phyloP scores from a whole-genome alignment of 306 rosid species.

The Rosa persica region DNA sequence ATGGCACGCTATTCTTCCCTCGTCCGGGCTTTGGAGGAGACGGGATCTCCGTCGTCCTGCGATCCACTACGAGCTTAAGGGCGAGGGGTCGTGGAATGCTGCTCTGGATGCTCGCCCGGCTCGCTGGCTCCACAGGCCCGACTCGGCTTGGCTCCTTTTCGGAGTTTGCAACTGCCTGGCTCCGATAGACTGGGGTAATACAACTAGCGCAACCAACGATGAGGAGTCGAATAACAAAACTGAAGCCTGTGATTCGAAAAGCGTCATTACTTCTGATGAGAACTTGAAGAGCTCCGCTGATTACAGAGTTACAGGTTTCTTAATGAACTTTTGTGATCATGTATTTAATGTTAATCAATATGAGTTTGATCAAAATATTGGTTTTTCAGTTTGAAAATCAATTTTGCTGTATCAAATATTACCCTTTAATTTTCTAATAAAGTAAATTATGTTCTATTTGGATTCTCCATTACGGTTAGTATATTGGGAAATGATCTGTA shows the following conservation, averaged over 20 bases:
- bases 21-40: slow-evolving; percentile 23
- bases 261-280: neutral
- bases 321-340: neutral
- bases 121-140: slow-evolving; percentile 85
- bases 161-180: slow-evolving; percentile 84
- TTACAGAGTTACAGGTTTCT: slow-evolving; percentile 72
- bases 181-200: slow-evolving; percentile 37
- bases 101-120: slow-evolving; percentile 93
- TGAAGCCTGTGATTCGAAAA: slow-evolving; percentile 17
- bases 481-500: neutral
- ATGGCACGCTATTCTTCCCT: slow-evolving; percentile 85
- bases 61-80: slow-evolving; percentile 52
- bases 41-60: slow-evolving; percentile 34
- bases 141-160: slow-evolving; percentile 87
- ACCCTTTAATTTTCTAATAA: neutral
- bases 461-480: neutral
- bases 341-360: neutral
- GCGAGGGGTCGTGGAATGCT: slow-evolving; percentile 95
- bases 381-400: neutral
- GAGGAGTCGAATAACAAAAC: slow-evolving; percentile 15
- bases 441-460: neutral
- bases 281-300: slow-evolving; percentile 40
- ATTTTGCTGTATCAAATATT: neutral
- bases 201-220: neutral
- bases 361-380: neutral